Evolutionary conservation across 2,329 filamentous ascomycete species (phyloP).

Genomic region (Ilyonectria robusta): DNA sequence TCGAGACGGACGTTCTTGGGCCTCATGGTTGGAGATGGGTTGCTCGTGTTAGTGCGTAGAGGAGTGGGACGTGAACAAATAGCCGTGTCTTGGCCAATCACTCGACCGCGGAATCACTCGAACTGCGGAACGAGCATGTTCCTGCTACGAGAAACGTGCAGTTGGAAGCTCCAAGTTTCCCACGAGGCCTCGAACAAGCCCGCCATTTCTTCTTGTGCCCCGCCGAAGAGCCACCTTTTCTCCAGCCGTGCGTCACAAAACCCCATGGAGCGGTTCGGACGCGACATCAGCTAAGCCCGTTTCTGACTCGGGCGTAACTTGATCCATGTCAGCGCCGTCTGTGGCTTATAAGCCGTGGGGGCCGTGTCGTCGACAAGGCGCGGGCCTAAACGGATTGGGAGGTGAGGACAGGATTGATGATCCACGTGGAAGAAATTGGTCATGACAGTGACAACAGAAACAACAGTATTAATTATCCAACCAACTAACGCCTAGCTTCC

Average conservation of each 20-base stretch:
- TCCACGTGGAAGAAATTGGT: background rate
- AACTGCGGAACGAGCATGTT: background rate
- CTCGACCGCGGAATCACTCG: background rate
- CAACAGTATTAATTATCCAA: background rate
- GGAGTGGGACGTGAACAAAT: background rate
- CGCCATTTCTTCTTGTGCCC: background rate
- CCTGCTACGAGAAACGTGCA: background rate
- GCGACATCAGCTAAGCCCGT: background rate
- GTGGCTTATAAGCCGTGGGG: background rate
- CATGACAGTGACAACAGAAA: background rate
- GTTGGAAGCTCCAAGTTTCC: background rate
- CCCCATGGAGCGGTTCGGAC: background rate
- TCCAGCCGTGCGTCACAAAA: too few relatives aligned
- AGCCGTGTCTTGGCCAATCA: background rate
- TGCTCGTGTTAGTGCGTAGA: background rate
- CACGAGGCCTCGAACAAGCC: background rate
- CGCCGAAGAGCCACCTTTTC: too few relatives aligned
- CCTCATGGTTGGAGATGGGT: slow-evolving; percentile 5
- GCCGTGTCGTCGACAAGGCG: background rate
- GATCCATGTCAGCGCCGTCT: background rate
- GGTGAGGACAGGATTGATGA: background rate
- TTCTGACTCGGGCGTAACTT: background rate
- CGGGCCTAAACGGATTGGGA: background rate
- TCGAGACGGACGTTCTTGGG: slow-evolving; percentile 35
- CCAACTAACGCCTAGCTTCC: background rate